phyloP scores from a whole-genome alignment of 768 basidiomycete species.

The Lepiota brunneoincarnata region DNA sequence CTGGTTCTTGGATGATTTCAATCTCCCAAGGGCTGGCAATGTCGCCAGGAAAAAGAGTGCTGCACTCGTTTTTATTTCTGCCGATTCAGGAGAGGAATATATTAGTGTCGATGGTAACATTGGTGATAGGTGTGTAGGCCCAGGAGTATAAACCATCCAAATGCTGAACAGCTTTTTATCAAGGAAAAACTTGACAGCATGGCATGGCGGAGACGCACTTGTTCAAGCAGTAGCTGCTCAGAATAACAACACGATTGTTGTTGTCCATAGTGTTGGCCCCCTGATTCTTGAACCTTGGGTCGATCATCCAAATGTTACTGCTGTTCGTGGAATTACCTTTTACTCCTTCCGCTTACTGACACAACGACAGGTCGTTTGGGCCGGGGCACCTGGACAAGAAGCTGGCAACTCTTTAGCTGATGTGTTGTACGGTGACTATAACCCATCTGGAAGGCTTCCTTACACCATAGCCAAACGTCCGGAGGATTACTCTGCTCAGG shows the following conservation, averaged over 20 bases:
- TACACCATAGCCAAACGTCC: constrained; percentile 69
- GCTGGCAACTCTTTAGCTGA: constrained; percentile 70
- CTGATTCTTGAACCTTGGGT: constrained; percentile 66
- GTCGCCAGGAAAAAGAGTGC: constrained; percentile 51
- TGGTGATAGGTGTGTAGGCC: constrained; percentile 55
- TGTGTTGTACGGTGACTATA: constrained; percentile 66
- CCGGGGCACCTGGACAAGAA: constrained; percentile 67
- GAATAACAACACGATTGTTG: constrained; percentile 71
- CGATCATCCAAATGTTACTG: constrained; percentile 69
- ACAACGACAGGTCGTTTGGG: constrained; percentile 51
- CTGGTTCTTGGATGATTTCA: constrained; percentile 71
- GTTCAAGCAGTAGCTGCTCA: constrained; percentile 64
- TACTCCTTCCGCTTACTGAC: constrained; percentile 15
- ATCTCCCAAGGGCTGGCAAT: constrained; percentile 48
- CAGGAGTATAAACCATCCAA: not conserved
- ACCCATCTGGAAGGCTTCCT: constrained; percentile 66
- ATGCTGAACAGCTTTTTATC: not conserved
- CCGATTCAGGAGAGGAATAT: constrained; percentile 84
- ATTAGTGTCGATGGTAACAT: constrained; percentile 78
- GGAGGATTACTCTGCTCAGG: constrained; percentile 56
- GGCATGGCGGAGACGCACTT: constrained; percentile 71
- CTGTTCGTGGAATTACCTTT: constrained; percentile 38
- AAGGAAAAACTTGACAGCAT: constrained; percentile 68
- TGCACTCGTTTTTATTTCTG: constrained; percentile 77
- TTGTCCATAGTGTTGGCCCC: constrained; percentile 63